phyloP scores from a whole-genome alignment of 2,329 filamentous ascomycete species.

The Xylariaceae sp. region DNA sequence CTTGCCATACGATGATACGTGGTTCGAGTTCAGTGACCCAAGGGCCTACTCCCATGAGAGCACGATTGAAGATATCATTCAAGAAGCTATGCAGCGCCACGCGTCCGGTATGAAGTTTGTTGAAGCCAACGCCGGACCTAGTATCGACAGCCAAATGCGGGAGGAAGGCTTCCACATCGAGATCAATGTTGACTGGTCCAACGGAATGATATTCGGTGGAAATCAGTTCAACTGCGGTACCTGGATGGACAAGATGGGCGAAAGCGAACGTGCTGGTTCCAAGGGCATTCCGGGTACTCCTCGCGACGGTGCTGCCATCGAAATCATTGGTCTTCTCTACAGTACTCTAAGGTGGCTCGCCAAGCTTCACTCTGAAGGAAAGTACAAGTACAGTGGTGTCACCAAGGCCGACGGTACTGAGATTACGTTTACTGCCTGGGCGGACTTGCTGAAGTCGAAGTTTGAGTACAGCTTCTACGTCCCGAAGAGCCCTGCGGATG shows the following conservation, averaged over 20 bases:
- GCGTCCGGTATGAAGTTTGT: conserved; percentile 86
- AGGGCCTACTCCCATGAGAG: conserved; percentile 82
- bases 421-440: conserved; percentile 75
- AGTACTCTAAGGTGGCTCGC: conserved; percentile 80
- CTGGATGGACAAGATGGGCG: conserved; percentile 99
- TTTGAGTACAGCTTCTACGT: conserved; percentile 94
- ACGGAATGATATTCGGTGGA: conserved; percentile 87
- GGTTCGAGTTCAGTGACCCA: conserved; percentile 76
- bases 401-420: conserved; percentile 53
- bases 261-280: conserved; percentile 81
- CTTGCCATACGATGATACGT: conserved; percentile 91
- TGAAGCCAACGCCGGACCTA: conserved; percentile 86
- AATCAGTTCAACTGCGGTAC: conserved; percentile 95
- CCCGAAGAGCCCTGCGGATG: conserved; percentile 63
- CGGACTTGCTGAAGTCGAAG: conserved; percentile 68
- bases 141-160: conserved; percentile 89
- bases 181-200: conserved; percentile 85
- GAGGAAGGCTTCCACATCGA: conserved; percentile 88
- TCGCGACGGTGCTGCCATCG: conserved; percentile 87
- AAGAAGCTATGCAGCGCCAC: conserved; percentile 89
- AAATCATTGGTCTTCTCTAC: conserved; percentile 91
- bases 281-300: conserved; percentile 96
- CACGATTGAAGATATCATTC: conserved; percentile 81
- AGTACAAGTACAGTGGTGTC: conserved; percentile 70
- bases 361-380: conserved; percentile 58